phyloP scores from a whole-genome alignment of 2,329 filamentous ascomycete species.

The Parascedosporium putredinis region DNA sequence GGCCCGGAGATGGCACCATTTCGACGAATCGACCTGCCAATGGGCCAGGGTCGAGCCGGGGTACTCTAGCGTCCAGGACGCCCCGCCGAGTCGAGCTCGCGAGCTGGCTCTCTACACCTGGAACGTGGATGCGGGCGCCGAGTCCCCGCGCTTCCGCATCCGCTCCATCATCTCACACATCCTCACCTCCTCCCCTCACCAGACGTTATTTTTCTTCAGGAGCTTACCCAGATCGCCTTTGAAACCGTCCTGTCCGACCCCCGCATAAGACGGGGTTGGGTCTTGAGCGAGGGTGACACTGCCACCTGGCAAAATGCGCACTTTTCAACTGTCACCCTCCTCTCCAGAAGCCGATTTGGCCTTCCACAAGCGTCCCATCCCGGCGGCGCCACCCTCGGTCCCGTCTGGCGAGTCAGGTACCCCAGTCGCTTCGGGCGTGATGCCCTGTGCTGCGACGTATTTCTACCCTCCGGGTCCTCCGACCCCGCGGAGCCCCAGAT shows the following conservation, averaged over 20 bases:
- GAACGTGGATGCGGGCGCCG: neutral
- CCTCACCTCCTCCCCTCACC: slow-evolving; percentile 10
- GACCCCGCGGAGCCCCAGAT: slow-evolving; percentile 1
- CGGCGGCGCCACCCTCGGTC: slow-evolving; percentile 14
- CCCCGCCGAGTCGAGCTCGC: neutral
- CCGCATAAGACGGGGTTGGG: slow-evolving; percentile 19
- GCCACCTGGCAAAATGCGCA: slow-evolving; percentile 13
- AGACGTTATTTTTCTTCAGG: slow-evolving; percentile 25
- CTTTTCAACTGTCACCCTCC: slow-evolving; percentile 19
- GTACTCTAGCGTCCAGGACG: neutral
- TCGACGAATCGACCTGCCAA: neutral
- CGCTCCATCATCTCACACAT: slow-evolving; percentile 18
- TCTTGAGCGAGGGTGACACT: slow-evolving; percentile 20
- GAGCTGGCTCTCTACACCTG: neutral
- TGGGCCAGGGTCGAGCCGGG: neutral
- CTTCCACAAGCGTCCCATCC: neutral
- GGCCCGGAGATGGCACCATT: neutral
- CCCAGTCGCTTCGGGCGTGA: slow-evolving; percentile 21
- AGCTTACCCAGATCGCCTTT: slow-evolving; percentile 19
- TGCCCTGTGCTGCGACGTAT: slow-evolving; percentile 25
- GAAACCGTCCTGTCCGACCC: slow-evolving; percentile 15
- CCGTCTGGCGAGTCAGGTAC: slow-evolving; percentile 21
- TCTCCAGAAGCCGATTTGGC: slow-evolving; percentile 19
- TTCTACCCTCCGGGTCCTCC: slow-evolving; percentile 11
- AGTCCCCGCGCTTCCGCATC: slow-evolving; percentile 13